phyloP scores from a whole-genome alignment of 139 green algal genomes.

The Tetradesmus lagerheimii region DNA sequence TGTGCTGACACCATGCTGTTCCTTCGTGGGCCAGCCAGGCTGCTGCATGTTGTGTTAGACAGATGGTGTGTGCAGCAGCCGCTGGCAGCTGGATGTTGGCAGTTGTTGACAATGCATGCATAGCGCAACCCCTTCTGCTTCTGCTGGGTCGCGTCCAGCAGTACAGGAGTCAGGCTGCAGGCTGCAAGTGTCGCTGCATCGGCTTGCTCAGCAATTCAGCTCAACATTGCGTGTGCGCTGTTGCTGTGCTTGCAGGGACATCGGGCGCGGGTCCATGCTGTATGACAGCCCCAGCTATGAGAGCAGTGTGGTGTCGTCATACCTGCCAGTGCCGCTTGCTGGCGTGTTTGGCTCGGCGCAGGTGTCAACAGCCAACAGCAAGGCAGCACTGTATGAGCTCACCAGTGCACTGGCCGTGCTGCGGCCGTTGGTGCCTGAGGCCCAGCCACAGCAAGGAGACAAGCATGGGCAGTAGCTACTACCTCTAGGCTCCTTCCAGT shows the following conservation, averaged over 20 bases:
- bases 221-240: neutral
- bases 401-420: conserved; percentile 30
- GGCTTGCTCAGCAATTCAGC: neutral
- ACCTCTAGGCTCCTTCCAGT: neutral
- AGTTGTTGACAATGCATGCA: too few species aligned
- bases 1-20: neutral
- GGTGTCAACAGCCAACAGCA: conserved; percentile 39
- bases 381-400: conserved; percentile 45
- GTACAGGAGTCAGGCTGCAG: neutral
- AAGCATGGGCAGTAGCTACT: neutral
- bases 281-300: conserved; percentile 30
- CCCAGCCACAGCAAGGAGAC: neutral
- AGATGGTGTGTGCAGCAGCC: too few species aligned
- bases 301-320: conserved; percentile 3
- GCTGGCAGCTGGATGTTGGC: too few species aligned
- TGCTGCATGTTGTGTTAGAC: too few species aligned
- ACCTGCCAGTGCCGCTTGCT: conserved; percentile 36
- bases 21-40: neutral
- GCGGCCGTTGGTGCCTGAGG: neutral
- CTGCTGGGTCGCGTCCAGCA: too few species aligned
- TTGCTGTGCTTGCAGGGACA: conserved; percentile 1
- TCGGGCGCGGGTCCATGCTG: conserved; percentile 20
- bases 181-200: neutral
- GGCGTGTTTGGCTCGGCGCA: conserved; percentile 41
- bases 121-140: too few species aligned